Evolutionary conservation across 2,329 filamentous ascomycete genomes (phyloP).

Genomic region (Lecanosticta acicola): DNA sequence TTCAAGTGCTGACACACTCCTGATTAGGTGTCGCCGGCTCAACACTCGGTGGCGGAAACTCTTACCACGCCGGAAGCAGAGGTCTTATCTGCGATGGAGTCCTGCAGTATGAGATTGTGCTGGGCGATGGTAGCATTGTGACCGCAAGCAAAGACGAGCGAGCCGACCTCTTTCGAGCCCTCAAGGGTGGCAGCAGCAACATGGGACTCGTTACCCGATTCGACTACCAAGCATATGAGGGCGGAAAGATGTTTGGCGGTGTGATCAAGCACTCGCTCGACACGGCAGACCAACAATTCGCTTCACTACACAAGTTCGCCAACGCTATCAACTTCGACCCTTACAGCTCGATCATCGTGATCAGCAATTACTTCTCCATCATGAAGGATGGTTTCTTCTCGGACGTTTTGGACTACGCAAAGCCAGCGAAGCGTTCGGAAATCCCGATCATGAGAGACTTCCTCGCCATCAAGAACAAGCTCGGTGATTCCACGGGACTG

Average conservation of each 20-base stretch:
- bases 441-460: slow-evolving; percentile 5
- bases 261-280: background rate
- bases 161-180: slow-evolving; percentile 18
- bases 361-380: slow-evolving; percentile 3
- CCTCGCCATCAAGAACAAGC: slow-evolving; percentile 5
- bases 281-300: slow-evolving; percentile 3
- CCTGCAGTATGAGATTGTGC: slow-evolving; percentile 22
- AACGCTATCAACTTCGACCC: slow-evolving; percentile 7
- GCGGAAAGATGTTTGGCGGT: slow-evolving; percentile 5
- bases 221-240: slow-evolving; percentile 13
- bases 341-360: slow-evolving; percentile 8
- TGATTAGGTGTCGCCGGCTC: slow-evolving; percentile 20
- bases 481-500: slow-evolving; percentile 6
- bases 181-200: slow-evolving; percentile 21
- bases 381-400: slow-evolving; percentile 7
- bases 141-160: slow-evolving; percentile 14
- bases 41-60: slow-evolving; percentile 23
- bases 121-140: slow-evolving; percentile 20
- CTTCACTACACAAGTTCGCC: background rate
- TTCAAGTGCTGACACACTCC: background rate
- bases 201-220: slow-evolving; percentile 23
- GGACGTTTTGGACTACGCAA: slow-evolving; percentile 11
- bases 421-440: background rate
- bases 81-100: slow-evolving; percentile 27
- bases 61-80: slow-evolving; percentile 20